Base-by-base conservation (phyloP, 345 rosid genomes). In the Salix koriyanagi region DNA sequence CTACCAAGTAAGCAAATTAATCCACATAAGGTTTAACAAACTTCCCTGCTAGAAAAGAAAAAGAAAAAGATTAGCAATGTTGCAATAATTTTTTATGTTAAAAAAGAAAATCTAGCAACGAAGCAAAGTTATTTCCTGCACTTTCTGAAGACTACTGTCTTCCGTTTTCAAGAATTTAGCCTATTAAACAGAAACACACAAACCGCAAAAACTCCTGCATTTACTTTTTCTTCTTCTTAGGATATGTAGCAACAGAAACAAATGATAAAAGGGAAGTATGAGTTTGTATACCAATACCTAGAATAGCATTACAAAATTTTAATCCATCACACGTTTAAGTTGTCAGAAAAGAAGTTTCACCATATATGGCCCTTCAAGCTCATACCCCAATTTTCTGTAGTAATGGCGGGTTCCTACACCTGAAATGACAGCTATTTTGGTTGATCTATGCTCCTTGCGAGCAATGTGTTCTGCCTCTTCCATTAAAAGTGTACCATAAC, bases 351-450 rank as follows among this genome's bases (percentile, higher is more conserved):
- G 97, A 85, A 60, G 82, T 83, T 94, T 92, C 65, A 91, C 97
- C 98, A 96, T 94, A 85, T 91, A 96, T 75, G 99, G 98, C 70
- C 98, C 99, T 85, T 92, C 97, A 72, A 96, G 91, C 84, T 88
- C 96, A 77, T 93, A 96, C 18, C 97, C 98, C 78, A 94, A 76
- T 81, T 94, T 94, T 80, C 97, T 88, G 74, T 92, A 94, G 81
- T 94, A 94, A 81, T 92, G 98, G n/a, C 97, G 93, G 26, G 98
- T 92, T 85, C 98, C 98, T 11, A 96, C 97, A 5, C 97, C 98
- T 1, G 99, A 96, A 71, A 96, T 96, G 54, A 96, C 97, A 28
- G 89, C 98, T 30, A 94, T 82, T 79, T 94, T 96, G 21, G 85
- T 88, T 32, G 98, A 91, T 78, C 97, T 82, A 66, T 94, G 99